Percentiles rank a stretch among this genome's conserved stretches.
Conservation (phyloP, 106 monocot genomes). For the Apostasia ramifera region DNA sequence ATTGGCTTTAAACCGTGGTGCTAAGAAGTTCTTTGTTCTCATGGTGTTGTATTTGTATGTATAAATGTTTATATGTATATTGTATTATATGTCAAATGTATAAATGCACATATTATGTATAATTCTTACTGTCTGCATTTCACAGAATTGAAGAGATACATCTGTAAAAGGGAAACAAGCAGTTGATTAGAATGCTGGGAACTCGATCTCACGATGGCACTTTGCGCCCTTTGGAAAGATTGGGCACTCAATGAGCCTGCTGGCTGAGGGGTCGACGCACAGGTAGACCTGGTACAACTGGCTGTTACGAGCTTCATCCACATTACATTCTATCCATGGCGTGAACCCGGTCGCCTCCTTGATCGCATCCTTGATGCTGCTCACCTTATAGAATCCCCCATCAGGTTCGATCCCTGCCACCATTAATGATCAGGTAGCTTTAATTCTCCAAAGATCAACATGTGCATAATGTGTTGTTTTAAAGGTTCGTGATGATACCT, state of each 20-base stretch:
- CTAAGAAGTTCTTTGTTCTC: too few species aligned
- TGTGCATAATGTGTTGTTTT: too few species aligned
- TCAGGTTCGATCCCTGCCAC: constrained; percentile 22
- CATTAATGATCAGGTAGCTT: neutral
- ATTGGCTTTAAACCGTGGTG: too few species aligned
- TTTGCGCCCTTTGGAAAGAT: constrained; percentile 16
- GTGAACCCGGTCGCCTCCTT: constrained; percentile 12
- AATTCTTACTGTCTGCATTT: too few species aligned
- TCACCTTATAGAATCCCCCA: constrained; percentile 15
- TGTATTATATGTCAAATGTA: too few species aligned
- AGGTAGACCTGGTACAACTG: constrained; percentile 51
- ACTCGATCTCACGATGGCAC: constrained; percentile 22
- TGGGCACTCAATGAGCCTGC: constrained; percentile 32
- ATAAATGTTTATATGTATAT: too few species aligned
- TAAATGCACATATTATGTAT: too few species aligned
- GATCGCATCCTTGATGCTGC: constrained; percentile 32
- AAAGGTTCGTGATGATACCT: constrained; percentile 8
- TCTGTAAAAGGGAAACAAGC: too few species aligned
- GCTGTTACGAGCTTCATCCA: constrained; percentile 20
- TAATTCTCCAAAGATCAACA: too few species aligned
- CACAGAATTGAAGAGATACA: too few species aligned
- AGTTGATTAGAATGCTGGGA: constrained; percentile 27
- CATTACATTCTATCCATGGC: constrained; percentile 46
- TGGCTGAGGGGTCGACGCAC: constrained; percentile 35
- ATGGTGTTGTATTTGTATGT: too few species aligned